These are phyloP conservation scores for Castanea crenata DNA, from an alignment of 306 rosid species.

Conservation along the genomic window DNA sequence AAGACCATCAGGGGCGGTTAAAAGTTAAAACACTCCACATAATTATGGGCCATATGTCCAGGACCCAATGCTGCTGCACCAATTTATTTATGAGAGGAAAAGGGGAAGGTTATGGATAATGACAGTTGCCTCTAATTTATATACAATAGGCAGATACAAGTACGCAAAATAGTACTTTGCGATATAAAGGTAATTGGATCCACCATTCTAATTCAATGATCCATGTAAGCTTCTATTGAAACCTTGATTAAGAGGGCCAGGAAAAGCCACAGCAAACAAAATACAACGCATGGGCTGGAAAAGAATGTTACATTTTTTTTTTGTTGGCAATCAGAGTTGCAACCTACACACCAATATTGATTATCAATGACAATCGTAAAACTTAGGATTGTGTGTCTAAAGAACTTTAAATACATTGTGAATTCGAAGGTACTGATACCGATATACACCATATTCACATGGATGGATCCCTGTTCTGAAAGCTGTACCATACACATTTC, in stretches of 20 bases:
- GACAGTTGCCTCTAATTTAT: too few species aligned
- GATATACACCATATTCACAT: conserved; percentile 49
- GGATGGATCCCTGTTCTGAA: conserved; percentile 22
- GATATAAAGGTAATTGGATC: too few species aligned
- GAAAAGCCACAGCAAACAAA: conserved; percentile 25
- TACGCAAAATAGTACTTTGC: too few species aligned
- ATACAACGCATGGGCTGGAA: conserved; percentile 6
- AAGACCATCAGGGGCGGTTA: too few species aligned
- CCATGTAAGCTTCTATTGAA: not conserved
- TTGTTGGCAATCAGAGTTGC: conserved; percentile 27
- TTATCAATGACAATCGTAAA: conserved; percentile 11
- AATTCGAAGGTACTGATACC: conserved; percentile 19
- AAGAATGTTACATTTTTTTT: conserved; percentile 35
- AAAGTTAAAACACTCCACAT: too few species aligned
- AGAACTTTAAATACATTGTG: conserved; percentile 29
- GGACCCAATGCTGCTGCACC: too few species aligned
- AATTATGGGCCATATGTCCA: too few species aligned
- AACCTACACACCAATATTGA: conserved; percentile 32
- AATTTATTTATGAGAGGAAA: too few species aligned
- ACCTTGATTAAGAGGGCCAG: not conserved
- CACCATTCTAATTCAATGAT: not conserved
- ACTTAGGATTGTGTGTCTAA: conserved; percentile 24
- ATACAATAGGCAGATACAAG: too few species aligned
- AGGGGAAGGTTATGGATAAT: too few species aligned
- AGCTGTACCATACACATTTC: conserved; percentile 20